These are phyloP conservation scores for Talaromyces wortmannii DNA, from an alignment of 495 filamentous ascomycete genomes.

Conservation along the genomic window DNA sequence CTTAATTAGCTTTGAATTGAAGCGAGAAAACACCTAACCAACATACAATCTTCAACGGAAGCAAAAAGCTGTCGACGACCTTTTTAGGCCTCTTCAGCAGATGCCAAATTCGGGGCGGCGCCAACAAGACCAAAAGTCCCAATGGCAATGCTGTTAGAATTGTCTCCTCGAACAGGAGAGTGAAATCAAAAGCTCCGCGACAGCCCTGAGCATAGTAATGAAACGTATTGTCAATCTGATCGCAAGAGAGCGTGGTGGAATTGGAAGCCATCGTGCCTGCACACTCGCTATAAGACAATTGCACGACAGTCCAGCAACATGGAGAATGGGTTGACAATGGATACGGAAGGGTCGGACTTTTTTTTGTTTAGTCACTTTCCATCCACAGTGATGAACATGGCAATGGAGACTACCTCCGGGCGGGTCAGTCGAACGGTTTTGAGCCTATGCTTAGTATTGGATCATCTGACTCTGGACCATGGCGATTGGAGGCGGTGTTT, in stretches of 20 bases:
- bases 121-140: slow-evolving; percentile 9
- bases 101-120: slow-evolving; percentile 37
- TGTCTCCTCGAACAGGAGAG: slow-evolving; percentile 49
- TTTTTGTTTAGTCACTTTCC: neutral
- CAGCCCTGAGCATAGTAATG: slow-evolving; percentile 34
- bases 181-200: slow-evolving; percentile 54
- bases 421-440: neutral
- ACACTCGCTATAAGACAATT: neutral
- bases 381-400: neutral
- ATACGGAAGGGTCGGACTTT: neutral
- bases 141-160: slow-evolving; percentile 5
- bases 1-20: slow-evolving; percentile 4
- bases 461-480: neutral
- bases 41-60: slow-evolving; percentile 40
- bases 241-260: slow-evolving; percentile 17
- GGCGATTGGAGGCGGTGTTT: neutral
- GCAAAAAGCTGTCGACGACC: slow-evolving; percentile 29
- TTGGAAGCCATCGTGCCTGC: slow-evolving; percentile 7
- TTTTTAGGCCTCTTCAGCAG: slow-evolving; percentile 38
- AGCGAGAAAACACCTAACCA: neutral
- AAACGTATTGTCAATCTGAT: slow-evolving; percentile 34
- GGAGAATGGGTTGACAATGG: neutral
- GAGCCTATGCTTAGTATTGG: neutral
- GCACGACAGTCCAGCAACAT: neutral
- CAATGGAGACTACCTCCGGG: too few relatives aligned